phyloP scores from a whole-genome alignment of 2,329 filamentous ascomycete genomes.

The Colletotrichum incanum region DNA sequence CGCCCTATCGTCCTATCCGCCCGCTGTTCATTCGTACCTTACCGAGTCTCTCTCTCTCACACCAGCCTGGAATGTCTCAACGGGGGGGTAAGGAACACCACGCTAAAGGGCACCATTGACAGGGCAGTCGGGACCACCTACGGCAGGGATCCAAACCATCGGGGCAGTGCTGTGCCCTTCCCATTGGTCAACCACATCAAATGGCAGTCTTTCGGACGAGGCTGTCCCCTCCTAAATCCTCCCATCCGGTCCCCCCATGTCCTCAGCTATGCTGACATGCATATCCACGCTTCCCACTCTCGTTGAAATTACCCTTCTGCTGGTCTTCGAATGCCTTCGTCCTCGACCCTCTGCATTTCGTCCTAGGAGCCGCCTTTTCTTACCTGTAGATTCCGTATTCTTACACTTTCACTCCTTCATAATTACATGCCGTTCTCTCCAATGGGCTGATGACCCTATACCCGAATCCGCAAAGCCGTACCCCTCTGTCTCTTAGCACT shows the following conservation, averaged over 20 bases:
- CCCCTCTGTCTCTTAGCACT: slow-evolving; percentile 17
- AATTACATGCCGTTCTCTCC: slow-evolving; percentile 2
- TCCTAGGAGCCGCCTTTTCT: background rate
- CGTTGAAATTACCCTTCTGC: slow-evolving; percentile 24
- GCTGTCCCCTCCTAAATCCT: slow-evolving; percentile 22
- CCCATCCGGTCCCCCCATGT: slow-evolving; percentile 12
- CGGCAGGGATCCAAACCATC: slow-evolving; percentile 26
- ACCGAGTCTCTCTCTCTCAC: background rate
- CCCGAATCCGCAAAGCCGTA: slow-evolving; percentile 28
- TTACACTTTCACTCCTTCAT: slow-evolving; percentile 3
- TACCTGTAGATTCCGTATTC: slow-evolving; percentile 7
- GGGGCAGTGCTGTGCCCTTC: background rate
- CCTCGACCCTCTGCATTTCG: slow-evolving; percentile 11
- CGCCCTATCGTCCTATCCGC: background rate
- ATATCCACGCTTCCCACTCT: slow-evolving; percentile 34
- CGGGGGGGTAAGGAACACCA: slow-evolving; percentile 33
- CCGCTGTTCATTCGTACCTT: background rate
- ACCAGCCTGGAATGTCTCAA: slow-evolving; percentile 15
- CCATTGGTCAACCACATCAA: background rate
- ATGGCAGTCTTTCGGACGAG: slow-evolving; percentile 21
- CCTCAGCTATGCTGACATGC: slow-evolving; percentile 42
- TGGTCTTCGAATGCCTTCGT: slow-evolving; percentile 18
- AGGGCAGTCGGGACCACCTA: slow-evolving; percentile 32
- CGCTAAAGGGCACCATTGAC: slow-evolving; percentile 20
- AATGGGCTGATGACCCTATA: slow-evolving; percentile 31